phyloP scores from a whole-genome alignment of 805 yeast genomes.

The Nakazawaea anatomiae region DNA sequence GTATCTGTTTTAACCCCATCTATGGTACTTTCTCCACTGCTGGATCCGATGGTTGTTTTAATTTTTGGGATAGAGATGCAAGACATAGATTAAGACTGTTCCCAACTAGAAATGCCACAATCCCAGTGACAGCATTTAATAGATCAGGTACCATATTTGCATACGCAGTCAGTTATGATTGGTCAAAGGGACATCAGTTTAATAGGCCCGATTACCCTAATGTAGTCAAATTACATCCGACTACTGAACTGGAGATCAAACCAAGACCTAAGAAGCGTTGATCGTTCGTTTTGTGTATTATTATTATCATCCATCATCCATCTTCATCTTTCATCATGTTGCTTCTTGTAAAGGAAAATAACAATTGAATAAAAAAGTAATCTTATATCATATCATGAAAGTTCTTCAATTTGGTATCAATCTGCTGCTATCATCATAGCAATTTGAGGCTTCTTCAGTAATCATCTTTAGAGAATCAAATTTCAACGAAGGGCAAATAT shows the following conservation, averaged over 20 bases:
- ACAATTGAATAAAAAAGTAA: no score
- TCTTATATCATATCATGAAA: no score
- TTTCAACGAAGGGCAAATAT: no score
- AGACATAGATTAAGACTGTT: constrained; percentile 79
- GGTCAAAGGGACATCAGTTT: constrained; percentile 86
- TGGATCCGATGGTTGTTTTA: constrained; percentile 90
- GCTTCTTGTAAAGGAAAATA: no score
- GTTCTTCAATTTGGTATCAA: no score
- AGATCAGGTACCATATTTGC: constrained; percentile 81
- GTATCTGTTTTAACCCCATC: constrained; percentile 80
- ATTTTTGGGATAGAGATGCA: constrained; percentile 95
- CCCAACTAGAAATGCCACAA: constrained; percentile 61
- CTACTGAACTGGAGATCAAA: constrained; percentile 81
- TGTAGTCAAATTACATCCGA: constrained; percentile 74
- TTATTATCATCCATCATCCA: neutral
- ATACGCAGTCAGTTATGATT: constrained; percentile 88
- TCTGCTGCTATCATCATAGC: no score
- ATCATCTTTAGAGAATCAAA: no score
- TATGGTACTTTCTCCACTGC: constrained; percentile 92
- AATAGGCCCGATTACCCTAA: constrained; percentile 74
- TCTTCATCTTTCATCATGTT: no score
- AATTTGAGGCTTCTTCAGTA: no score
- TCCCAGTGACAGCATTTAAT: constrained; percentile 77
- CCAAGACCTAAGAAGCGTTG: constrained; percentile 32
- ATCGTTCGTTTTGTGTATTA: neutral